Conservation (phyloP, 805 yeast species). For the Cyberlindnera lachancei region DNA sequence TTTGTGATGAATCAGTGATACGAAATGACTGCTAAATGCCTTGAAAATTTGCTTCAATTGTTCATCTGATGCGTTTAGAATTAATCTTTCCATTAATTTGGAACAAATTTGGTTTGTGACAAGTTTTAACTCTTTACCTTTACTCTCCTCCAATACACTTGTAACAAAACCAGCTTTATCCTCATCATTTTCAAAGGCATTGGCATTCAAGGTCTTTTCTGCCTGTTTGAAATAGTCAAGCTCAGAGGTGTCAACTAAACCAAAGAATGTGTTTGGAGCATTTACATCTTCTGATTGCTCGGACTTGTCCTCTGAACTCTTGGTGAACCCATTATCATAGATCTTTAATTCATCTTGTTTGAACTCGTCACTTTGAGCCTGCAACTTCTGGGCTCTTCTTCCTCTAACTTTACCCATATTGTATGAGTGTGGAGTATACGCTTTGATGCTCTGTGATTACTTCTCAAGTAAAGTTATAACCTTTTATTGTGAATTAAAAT, state of each 20-base stretch:
- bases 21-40: constrained; percentile 67
- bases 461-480: too few species aligned
- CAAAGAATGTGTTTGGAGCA: constrained; percentile 67
- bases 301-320: constrained; percentile 1
- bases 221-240: constrained; percentile 90
- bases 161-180: constrained; percentile 67
- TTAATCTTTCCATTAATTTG: constrained; percentile 79
- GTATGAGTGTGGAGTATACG: not conserved
- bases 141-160: constrained; percentile 77
- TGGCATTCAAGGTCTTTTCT: constrained; percentile 74
- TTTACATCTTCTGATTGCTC: constrained; percentile 6
- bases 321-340: constrained; percentile 4
- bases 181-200: constrained; percentile 67
- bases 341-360: constrained; percentile 5
- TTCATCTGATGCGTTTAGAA: constrained; percentile 53
- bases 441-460: not conserved
- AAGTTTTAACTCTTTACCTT: constrained; percentile 83
- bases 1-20: constrained; percentile 74
- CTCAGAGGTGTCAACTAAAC: constrained; percentile 77
- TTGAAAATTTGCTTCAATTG: constrained; percentile 62
- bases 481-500: too few species aligned
- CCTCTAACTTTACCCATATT: constrained; percentile 33
- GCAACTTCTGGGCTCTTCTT: constrained; percentile 30
- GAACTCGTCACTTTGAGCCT: constrained; percentile 16
- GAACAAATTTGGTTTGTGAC: constrained; percentile 95